Evolutionary conservation across 768 basidiomycete species (phyloP), one percentile per base, ranked within the genome.

Genomic region (Kwoniella sp.): DNA sequence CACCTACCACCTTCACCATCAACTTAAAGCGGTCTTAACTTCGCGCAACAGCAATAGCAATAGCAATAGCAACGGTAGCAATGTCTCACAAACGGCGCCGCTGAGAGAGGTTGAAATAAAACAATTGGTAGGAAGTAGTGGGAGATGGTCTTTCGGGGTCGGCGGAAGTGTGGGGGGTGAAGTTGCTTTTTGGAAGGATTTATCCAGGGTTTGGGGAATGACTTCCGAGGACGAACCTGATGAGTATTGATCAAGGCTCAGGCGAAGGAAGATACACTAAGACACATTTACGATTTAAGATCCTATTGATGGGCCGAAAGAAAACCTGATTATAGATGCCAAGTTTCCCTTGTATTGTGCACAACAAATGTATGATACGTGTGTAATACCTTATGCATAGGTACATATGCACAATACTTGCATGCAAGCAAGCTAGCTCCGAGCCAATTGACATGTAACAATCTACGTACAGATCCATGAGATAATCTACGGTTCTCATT

Each of bases 1-100:
- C 27, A 67, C 70, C 13, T 70, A 68, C 62, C 74, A 76, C 51
- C 63, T 73, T 2, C 60, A 70, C 51, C 53, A 54, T 22, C 59
- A 48, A 22, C 47, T 76, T 53, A 37, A 49, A 21, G 44, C 51
- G 24, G 24, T 60, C 21, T 22, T 55, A 8, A 30, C 48, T 15
- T 29, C 44, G 21, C 36, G 53, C 40, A 44, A 22, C 24, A 52
- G 25, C 25, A 29, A 21, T 29, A 24, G 37, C 25, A 52, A 21
- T 46, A 24, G 33, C 33, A 33, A 13, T 13, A 13, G 33, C 33
- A 33, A 13, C 33, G 33, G 6, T 13, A 33, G 49, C 21, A 26
- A 40, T 19, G 25, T 19, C n/a, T 55, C 55, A 8, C 48, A 36
- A 15, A 53, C 40, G 29, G 33, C 54, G 9, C 48, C 55, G 6